phyloP scores from a whole-genome alignment of 192 early-diverging fungal genomes.

The Piromyces finnis region DNA sequence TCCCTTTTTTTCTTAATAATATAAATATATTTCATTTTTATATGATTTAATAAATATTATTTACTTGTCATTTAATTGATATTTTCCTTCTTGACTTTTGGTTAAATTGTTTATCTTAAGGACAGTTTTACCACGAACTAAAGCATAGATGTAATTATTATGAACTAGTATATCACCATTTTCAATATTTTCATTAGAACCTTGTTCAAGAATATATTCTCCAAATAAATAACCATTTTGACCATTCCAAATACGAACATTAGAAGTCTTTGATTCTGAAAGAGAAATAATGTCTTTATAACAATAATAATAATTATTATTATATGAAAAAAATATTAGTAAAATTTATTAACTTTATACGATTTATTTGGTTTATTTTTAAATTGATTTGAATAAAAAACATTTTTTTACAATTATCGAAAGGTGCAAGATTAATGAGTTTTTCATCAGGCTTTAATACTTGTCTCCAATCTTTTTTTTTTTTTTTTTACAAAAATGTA shows the following conservation, averaged over 20 bases:
- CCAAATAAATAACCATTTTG: background rate
- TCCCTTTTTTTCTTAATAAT: no score
- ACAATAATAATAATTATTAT: no score
- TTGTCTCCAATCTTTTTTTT: background rate
- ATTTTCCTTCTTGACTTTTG: background rate
- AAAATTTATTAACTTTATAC: no score
- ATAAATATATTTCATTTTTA: background rate
- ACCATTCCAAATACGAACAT: background rate
- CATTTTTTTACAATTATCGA: background rate
- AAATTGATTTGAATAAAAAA: no score
- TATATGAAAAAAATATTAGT: no score
- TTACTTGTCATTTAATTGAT: background rate
- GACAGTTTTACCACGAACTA: background rate
- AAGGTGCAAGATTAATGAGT: background rate
- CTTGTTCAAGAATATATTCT: background rate
- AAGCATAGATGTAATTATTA: background rate
- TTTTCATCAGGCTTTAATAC: background rate
- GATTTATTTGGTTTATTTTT: no score
- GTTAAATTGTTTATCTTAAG: background rate
- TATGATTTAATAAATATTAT: background rate
- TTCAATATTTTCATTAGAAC: background rate
- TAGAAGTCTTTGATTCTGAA: background rate
- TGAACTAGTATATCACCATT: background rate
- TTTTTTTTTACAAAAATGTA: no score
- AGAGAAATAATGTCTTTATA: background rate